Base-by-base conservation (phyloP, 202 grass and related monocot genomes). In the Elaeis oleifera region DNA sequence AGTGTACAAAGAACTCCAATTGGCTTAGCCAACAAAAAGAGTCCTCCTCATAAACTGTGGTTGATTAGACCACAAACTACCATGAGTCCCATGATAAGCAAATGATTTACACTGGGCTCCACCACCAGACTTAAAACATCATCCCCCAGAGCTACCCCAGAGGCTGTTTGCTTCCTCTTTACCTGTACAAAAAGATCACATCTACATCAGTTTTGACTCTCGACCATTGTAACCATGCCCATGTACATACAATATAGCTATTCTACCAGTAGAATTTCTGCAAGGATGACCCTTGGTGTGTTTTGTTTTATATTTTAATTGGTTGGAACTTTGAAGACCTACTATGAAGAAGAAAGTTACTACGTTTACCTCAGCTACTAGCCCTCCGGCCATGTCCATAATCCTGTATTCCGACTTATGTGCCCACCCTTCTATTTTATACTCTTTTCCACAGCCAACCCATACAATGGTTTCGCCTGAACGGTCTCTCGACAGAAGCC, bases 1-100 rank as follows among this genome's bases (percentile, higher is more conserved):
- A 44, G 11, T 13, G 1, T 44, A 3, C 1, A 9, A 44, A 44
- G 36, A 44, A 44, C 36, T 44, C 36, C 36, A 9, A 44, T 44
- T 44, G 9, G 36, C 36, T 44, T 13, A 44, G 9, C 2, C 36
- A 44, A 13, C 36, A 44, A 13, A 13, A 44, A 13, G 9, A 44
- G 36, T 13, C 53, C 13, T 56, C 59, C 29, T 77, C 76, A 69
- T 50, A 79, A 71, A 39, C 56, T 49, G 62, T 72, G 74, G 23
- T 17, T 60, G 28, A 82, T 61, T 3, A 86, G 71, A 57, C 78
- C 83, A 59, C 84, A 82, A 0, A 86, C 58, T 11, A 86, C 75
- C 4, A 82, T 62, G 1, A 86, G 54, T 16, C 72, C 79, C 1
- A 82, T 60, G 19, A 76, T 24, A 0, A 87, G 71, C 53, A 87